Percentiles rank a stretch among this genome's conserved stretches.
These are phyloP conservation scores for Penicillium mononematosum DNA, from an alignment of 495 filamentous ascomycete species.

Conservation along the genomic window DNA sequence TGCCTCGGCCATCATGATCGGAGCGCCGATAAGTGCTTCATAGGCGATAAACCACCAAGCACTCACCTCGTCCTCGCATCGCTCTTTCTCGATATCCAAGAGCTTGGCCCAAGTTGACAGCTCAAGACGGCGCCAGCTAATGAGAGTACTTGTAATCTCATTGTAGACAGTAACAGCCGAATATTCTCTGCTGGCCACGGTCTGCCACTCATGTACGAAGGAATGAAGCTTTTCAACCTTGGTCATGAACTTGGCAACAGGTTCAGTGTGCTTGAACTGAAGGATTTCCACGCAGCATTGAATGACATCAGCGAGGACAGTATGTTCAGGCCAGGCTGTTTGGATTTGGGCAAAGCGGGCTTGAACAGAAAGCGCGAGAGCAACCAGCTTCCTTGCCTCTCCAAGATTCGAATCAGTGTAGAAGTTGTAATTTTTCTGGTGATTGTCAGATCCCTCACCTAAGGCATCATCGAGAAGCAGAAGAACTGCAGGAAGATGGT, in stretches of 20 bases:
- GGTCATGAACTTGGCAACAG: slow-evolving; percentile 78
- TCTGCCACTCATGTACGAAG: slow-evolving; percentile 87
- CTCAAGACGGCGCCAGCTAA: slow-evolving; percentile 87
- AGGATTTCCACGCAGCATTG: slow-evolving; percentile 69
- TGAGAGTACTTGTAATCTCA: slow-evolving; percentile 68
- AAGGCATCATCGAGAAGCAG: slow-evolving; percentile 62
- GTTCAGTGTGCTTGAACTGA: slow-evolving; percentile 73
- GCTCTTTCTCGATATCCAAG: slow-evolving; percentile 79
- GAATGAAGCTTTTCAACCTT: slow-evolving; percentile 81
- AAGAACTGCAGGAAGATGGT: slow-evolving; percentile 63
- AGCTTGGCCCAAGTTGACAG: slow-evolving; percentile 86
- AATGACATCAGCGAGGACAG: slow-evolving; percentile 73
- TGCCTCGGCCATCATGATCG: slow-evolving; percentile 59
- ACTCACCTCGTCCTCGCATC: slow-evolving; percentile 69
- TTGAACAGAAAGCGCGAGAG: slow-evolving; percentile 62
- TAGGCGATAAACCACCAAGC: slow-evolving; percentile 98
- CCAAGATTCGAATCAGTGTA: slow-evolving; percentile 75
- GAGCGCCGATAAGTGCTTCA: slow-evolving; percentile 75
- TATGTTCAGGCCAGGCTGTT: slow-evolving; percentile 68
- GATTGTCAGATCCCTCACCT: slow-evolving; percentile 29
- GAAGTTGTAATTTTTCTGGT: slow-evolving; percentile 69
- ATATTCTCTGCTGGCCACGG: slow-evolving; percentile 78
- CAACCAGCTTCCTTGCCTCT: slow-evolving; percentile 70
- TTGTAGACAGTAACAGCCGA: slow-evolving; percentile 68
- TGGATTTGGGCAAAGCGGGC: slow-evolving; percentile 69